phyloP scores from a whole-genome alignment of 257 asterid genomes.

The Plectranthus barbatus region DNA sequence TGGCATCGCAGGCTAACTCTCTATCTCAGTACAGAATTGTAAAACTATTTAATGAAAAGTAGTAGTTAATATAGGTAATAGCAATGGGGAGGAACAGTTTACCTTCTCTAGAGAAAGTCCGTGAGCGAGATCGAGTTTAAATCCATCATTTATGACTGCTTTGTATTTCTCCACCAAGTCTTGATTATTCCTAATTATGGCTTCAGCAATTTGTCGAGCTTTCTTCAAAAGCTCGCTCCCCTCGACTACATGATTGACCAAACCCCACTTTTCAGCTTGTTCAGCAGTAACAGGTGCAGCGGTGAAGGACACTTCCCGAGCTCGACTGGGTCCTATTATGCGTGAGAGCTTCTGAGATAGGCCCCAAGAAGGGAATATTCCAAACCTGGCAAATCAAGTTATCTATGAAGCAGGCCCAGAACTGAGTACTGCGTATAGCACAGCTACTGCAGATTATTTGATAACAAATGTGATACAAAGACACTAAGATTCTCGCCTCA shows the following conservation, averaged over 20 bases:
- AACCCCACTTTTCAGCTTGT: conserved; percentile 90
- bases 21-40: background rate
- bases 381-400: conserved; percentile 53
- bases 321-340: conserved; percentile 70
- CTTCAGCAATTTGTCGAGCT: conserved; percentile 70
- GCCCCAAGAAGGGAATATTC: conserved; percentile 98
- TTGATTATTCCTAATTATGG: conserved; percentile 76
- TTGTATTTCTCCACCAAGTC: conserved; percentile 76
- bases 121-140: conserved; percentile 55
- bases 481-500: background rate
- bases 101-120: conserved; percentile 96
- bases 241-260: conserved; percentile 88
- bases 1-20: too few species aligned
- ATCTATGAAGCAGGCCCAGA: background rate
- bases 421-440: background rate
- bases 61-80: background rate
- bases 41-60: background rate
- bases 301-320: conserved; percentile 74
- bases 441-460: background rate
- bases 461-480: background rate
- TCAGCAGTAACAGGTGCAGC: conserved; percentile 73
- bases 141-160: conserved; percentile 79
- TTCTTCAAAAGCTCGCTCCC: conserved; percentile 56
- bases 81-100: background rate
- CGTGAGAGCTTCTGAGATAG: conserved; percentile 94